A percentile compares a stretch with the other conserved stretches of the same genome.
Conservation (phyloP, 1,284 basidiomycete genomes). For the Polyporus tsugae region DNA sequence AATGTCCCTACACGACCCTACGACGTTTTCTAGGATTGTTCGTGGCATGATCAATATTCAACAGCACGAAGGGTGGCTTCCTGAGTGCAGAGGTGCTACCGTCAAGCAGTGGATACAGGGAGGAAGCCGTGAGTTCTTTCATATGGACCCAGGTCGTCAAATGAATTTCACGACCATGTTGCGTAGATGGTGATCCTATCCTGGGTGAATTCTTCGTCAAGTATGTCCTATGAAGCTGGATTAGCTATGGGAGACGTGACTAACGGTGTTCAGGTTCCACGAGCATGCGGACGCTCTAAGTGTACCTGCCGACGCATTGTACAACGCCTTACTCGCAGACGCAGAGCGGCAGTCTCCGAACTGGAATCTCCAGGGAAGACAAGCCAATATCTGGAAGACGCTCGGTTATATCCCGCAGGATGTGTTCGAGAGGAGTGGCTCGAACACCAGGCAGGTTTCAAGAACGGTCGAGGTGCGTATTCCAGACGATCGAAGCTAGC, state of each 20-base stretch:
- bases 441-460: conserved; percentile 67
- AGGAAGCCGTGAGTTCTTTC: conserved; percentile 60
- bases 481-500: too few species aligned
- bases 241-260: background rate
- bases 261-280: conserved; percentile 48
- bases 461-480: conserved; percentile 61
- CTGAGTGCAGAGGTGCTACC: conserved; percentile 66
- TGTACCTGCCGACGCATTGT: conserved; percentile 58
- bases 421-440: conserved; percentile 57
- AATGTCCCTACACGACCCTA: conserved; percentile 67
- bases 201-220: conserved; percentile 73
- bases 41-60: conserved; percentile 73
- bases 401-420: conserved; percentile 61
- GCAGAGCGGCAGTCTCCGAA: conserved; percentile 65
- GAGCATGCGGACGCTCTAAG: conserved; percentile 54
- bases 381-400: conserved; percentile 63
- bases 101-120: conserved; percentile 63
- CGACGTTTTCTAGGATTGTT: conserved; percentile 62
- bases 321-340: conserved; percentile 63
- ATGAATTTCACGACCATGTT: background rate
- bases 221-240: conserved; percentile 42
- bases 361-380: conserved; percentile 71
- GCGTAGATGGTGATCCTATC: conserved; percentile 66
- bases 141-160: background rate
- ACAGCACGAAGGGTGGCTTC: conserved; percentile 72